These are phyloP conservation scores for Flaveria sonorensis DNA, from an alignment of 129 eudicot species.

Conservation along the genomic window DNA sequence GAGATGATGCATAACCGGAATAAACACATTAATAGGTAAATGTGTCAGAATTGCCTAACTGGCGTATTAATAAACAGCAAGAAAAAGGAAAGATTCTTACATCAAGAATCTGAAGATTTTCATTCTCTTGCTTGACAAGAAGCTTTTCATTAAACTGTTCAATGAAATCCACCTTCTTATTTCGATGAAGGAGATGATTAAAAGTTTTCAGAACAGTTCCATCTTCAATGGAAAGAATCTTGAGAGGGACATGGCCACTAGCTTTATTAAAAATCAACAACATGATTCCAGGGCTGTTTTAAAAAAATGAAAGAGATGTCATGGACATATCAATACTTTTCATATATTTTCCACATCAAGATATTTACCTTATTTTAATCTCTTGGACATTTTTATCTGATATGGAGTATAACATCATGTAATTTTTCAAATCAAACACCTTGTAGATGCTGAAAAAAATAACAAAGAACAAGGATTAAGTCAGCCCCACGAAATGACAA, in stretches of 20 bases:
- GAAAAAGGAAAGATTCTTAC: slow-evolving; percentile 40
- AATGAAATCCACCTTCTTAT: slow-evolving; percentile 94
- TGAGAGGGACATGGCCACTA: slow-evolving; percentile 77
- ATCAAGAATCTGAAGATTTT: slow-evolving; percentile 90
- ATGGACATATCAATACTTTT: slow-evolving; percentile 1
- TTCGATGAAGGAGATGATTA: slow-evolving; percentile 86
- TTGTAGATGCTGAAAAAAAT: slow-evolving; percentile 71
- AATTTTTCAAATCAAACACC: slow-evolving; percentile 94
- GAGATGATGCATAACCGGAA: neutral
- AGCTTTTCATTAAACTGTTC: slow-evolving; percentile 97
- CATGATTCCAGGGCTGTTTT: slow-evolving; percentile 91
- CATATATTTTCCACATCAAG: slow-evolving; percentile 15
- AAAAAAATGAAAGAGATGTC: neutral
- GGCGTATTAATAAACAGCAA: neutral
- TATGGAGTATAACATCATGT: slow-evolving; percentile 89
- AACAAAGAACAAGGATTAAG: neutral
- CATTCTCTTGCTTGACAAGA: slow-evolving; percentile 96
- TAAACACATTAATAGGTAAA: neutral
- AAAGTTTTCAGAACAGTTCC: slow-evolving; percentile 91
- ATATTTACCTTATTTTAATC: slow-evolving; percentile 76
- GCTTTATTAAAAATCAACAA: slow-evolving; percentile 73
- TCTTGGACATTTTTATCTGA: slow-evolving; percentile 91
- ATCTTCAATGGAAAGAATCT: slow-evolving; percentile 94
- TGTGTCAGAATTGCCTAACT: neutral
- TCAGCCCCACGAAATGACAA: neutral